Evolutionary conservation across 129 eudicot species (phyloP), one percentile per base, ranked within the genome.

Genomic region (Helianthus tuberosus): DNA sequence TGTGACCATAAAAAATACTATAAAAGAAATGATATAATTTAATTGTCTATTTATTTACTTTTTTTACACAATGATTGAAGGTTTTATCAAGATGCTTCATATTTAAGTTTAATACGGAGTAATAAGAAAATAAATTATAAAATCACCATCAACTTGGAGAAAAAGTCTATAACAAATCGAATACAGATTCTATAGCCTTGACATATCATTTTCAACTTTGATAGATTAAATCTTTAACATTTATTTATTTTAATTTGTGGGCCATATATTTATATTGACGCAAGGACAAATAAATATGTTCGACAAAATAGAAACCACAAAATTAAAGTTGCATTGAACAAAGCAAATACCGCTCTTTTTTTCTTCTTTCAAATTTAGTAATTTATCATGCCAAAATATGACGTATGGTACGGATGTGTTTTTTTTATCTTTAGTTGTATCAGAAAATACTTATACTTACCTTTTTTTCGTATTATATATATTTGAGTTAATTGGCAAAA

Each of bases 141-240:
- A 14, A 64, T 64, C 44, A 38, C 12, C 69, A 64, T 66, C 27
- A 17, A 14, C 29, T 39, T 38, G 66, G 3, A 20, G 12, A 32
- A 72, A 73, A 48, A 11, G 61, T 61, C 20, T 48, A 67, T 44
- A 43, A 9, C 80, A 76, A 27, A 76, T 66, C 57, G 74, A 67
- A 66, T 76, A 16, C 27, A 27, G 20, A 68, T 66, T 55, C 80
- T 76, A 67, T 67, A 44, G 50, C 59, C 49, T 29, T 57, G 74
- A 76, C 47, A 46, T 29, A 76, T 76, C 80, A 17, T 76, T 76
- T 76, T 76, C 75, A 76, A 23, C 59, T 57, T 67, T 27, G 80
- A 54, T 76, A 35, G 38, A 59, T 55, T 55, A 76, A 59, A 76
- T 76, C 68, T 76, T 76, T 57, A 47, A 39, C 62, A 76, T 67